A percentile compares a stretch with the other conserved stretches of the same genome.
phyloP scores from a whole-genome alignment of 169 alveolate genomes.

The Prorocentrum cordatum region DNA sequence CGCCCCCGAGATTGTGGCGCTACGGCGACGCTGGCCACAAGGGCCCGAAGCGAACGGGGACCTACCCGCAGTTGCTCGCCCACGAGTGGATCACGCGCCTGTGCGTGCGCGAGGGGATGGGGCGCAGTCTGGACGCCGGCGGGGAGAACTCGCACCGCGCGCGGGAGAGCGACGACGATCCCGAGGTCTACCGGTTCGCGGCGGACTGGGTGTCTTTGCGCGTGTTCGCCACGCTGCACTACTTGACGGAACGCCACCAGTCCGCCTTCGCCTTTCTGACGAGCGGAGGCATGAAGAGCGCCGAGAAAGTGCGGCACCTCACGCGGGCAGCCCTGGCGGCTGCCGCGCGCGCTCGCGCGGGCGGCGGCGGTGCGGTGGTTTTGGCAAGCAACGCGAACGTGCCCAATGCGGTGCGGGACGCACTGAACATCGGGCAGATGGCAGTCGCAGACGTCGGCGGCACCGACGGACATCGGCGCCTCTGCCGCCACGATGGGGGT shows the following conservation, averaged over 20 bases:
- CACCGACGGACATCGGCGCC: background rate
- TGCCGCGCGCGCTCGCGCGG: background rate
- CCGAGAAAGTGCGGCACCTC: background rate
- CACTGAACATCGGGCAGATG: background rate
- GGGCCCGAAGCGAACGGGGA: background rate
- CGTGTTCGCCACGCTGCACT: background rate
- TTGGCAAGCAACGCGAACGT: background rate
- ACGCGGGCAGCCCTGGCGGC: background rate
- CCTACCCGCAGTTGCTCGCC: background rate
- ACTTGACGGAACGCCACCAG: background rate
- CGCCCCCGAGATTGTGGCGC: too few relatives aligned
- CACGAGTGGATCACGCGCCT: background rate
- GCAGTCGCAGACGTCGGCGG: background rate
- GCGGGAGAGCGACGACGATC: background rate
- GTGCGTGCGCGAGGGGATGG: background rate
- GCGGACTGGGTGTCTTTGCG: background rate
- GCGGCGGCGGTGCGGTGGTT: background rate
- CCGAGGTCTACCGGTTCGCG: background rate
- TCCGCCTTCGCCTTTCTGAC: background rate
- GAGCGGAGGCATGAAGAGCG: background rate
- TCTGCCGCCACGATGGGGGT: too few relatives aligned
- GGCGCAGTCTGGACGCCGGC: too few relatives aligned
- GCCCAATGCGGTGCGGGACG: background rate
- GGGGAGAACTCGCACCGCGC: background rate
- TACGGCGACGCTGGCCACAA: too few relatives aligned